phyloP scores from a whole-genome alignment of 2,329 filamentous ascomycete genomes.

The Pseudogymnoascus sp. region DNA sequence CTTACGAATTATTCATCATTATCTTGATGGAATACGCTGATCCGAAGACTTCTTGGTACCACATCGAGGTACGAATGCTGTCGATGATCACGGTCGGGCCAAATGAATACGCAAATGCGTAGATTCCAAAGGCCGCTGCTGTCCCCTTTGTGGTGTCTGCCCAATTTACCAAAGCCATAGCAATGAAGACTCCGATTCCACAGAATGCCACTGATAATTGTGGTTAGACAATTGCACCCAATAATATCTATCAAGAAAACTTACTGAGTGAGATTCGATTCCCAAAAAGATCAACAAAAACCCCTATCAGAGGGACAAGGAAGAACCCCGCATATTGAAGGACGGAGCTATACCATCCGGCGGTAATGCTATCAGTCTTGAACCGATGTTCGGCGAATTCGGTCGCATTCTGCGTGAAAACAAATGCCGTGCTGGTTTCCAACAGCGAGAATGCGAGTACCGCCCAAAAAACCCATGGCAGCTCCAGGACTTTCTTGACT shows the following conservation, averaged over 20 bases:
- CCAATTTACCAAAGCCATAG: conserved; percentile 49
- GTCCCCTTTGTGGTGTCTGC: conserved; percentile 42
- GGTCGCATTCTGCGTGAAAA: conserved; percentile 51
- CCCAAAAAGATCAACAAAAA: conserved; percentile 49
- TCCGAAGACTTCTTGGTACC: conserved; percentile 52
- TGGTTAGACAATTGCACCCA: not conserved
- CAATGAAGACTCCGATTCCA: conserved; percentile 42
- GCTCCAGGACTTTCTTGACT: conserved; percentile 43
- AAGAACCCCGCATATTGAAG: conserved; percentile 52
- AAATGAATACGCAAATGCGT: conserved; percentile 46
- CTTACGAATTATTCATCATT: conserved; percentile 50
- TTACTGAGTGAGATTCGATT: conserved; percentile 41
- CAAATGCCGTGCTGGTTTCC: conserved; percentile 46
- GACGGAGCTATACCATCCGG: conserved; percentile 53
- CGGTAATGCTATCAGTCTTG: conserved; percentile 43
- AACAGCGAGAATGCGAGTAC: conserved; percentile 49
- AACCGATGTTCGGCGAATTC: conserved; percentile 55
- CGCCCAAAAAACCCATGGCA: conserved; percentile 55
- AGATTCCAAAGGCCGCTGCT: conserved; percentile 52
- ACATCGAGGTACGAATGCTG: conserved; percentile 51
- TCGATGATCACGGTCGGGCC: conserved; percentile 55
- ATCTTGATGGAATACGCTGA: conserved; percentile 54
- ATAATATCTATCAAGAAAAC: conserved; percentile 11
- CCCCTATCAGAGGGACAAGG: conserved; percentile 46
- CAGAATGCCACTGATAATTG: conserved; percentile 32